Percentiles rank a stretch among this genome's conserved stretches.
phyloP scores from a whole-genome alignment of 352 stramenopile genomes.

The Phytophthora pluvialis region DNA sequence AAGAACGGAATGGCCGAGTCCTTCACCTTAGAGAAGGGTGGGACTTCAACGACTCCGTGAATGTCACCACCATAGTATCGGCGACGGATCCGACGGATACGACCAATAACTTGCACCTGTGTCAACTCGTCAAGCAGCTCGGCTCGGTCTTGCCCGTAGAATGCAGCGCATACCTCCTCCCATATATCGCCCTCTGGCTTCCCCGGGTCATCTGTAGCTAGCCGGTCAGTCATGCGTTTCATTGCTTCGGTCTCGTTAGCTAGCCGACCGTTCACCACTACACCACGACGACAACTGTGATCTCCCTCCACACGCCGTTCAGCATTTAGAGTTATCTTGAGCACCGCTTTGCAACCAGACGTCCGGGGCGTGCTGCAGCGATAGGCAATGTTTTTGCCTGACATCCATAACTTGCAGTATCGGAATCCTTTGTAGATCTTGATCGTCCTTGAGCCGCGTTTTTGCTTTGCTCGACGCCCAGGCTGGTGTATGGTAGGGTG shows the following conservation, averaged over 20 bases:
- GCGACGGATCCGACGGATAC: not conserved
- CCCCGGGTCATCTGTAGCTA: constrained; percentile 1
- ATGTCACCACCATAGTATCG: constrained; percentile 23
- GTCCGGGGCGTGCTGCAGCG: constrained; percentile 1
- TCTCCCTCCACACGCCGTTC: constrained; percentile 1
- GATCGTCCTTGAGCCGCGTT: not conserved
- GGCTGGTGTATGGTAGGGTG: not conserved
- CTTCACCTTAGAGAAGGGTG: too few relatives aligned
- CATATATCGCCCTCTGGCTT: constrained; percentile 5
- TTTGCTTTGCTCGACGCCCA: not conserved
- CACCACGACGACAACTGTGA: not conserved
- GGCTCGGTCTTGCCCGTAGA: constrained; percentile 4
- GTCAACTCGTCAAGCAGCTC: too few relatives aligned
- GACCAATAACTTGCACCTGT: too few relatives aligned
- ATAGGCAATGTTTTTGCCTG: constrained; percentile 10
- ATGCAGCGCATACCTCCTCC: constrained; percentile 4
- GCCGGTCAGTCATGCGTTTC: constrained; percentile 5
- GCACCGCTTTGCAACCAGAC: not conserved
- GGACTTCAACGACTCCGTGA: too few relatives aligned
- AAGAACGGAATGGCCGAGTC: too few relatives aligned
- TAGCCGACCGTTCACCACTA: not conserved
- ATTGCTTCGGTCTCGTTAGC: not conserved
- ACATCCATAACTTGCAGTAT: constrained; percentile 14
- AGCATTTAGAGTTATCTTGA: not conserved
- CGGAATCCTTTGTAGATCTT: constrained; percentile 6